phyloP scores from a whole-genome alignment of 2,329 filamentous ascomycete genomes.

The Verticillium longisporum region DNA sequence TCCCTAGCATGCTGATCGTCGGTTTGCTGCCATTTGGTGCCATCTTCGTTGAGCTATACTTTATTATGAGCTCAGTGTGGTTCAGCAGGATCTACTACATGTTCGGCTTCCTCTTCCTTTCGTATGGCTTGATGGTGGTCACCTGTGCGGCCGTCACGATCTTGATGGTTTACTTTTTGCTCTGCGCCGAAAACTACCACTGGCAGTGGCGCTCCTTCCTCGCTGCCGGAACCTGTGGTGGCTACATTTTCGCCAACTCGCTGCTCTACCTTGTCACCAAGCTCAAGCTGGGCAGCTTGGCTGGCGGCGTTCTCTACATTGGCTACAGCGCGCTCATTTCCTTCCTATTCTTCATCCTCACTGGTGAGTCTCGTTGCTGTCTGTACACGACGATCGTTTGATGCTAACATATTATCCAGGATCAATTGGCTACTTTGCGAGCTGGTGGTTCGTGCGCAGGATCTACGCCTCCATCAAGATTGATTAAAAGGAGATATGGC shows the following conservation, averaged over 20 bases:
- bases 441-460: conserved; percentile 87
- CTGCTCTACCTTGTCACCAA: conserved; percentile 87
- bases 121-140: conserved; percentile 95
- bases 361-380: conserved; percentile 56
- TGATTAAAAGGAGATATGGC: conserved; percentile 50
- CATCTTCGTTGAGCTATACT: conserved; percentile 97
- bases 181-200: conserved; percentile 95
- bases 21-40: conserved; percentile 91
- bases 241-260: conserved; percentile 88
- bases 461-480: conserved; percentile 99
- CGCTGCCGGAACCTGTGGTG: conserved; percentile 81
- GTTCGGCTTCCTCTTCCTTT: conserved; percentile 98
- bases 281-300: conserved; percentile 75
- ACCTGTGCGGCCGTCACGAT: conserved; percentile 90
- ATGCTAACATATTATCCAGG: conserved; percentile 44
- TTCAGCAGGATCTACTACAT: conserved; percentile 99
- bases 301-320: conserved; percentile 84
- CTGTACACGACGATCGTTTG: not conserved
- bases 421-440: conserved; percentile 90
- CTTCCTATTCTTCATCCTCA: conserved; percentile 87
- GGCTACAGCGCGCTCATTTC: conserved; percentile 88
- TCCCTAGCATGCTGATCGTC: conserved; percentile 87
- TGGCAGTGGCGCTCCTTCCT: conserved; percentile 98
- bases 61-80: conserved; percentile 99
- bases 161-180: conserved; percentile 89